Evolutionary conservation across 129 eudicot genomes (phyloP).

Genomic region (Escallonia rubra): DNA sequence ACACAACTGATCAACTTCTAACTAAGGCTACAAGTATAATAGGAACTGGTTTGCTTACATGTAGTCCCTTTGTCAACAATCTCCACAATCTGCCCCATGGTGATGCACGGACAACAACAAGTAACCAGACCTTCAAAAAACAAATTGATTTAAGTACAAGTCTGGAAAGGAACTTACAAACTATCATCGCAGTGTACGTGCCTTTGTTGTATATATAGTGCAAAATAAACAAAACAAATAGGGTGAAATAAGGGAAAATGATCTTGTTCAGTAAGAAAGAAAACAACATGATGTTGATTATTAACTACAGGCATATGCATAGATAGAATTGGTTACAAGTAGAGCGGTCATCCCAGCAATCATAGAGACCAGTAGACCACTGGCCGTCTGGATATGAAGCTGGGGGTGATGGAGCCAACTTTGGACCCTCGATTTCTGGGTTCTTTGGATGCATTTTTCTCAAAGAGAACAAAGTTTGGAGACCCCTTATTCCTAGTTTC

Average conservation of each 20-base stretch:
- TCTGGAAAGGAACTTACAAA: neutral
- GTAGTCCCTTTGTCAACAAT: constrained; percentile 22
- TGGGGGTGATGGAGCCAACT: neutral
- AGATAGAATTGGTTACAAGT: constrained; percentile 4
- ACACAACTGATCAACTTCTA: too few relatives aligned
- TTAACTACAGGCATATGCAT: neutral
- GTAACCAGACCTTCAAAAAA: constrained; percentile 21
- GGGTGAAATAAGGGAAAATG: too few relatives aligned
- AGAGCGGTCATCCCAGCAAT: constrained; percentile 19
- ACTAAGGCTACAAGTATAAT: neutral
- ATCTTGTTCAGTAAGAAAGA: too few relatives aligned
- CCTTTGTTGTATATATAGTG: too few relatives aligned
- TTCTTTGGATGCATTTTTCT: neutral
- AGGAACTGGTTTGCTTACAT: constrained; percentile 12
- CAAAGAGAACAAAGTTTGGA: too few relatives aligned
- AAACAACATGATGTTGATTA: too few relatives aligned
- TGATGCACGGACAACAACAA: constrained; percentile 19
- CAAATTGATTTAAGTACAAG: neutral
- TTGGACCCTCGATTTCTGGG: neutral
- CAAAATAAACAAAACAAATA: too few relatives aligned
- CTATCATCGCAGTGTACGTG: neutral
- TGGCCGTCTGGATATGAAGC: constrained; percentile 14
- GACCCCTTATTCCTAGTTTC: too few relatives aligned
- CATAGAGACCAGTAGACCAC: constrained; percentile 29
- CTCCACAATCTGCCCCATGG: constrained; percentile 17